Base-by-base conservation (phyloP, 1,284 basidiomycete genomes). In the Ustilago loliicola region DNA sequence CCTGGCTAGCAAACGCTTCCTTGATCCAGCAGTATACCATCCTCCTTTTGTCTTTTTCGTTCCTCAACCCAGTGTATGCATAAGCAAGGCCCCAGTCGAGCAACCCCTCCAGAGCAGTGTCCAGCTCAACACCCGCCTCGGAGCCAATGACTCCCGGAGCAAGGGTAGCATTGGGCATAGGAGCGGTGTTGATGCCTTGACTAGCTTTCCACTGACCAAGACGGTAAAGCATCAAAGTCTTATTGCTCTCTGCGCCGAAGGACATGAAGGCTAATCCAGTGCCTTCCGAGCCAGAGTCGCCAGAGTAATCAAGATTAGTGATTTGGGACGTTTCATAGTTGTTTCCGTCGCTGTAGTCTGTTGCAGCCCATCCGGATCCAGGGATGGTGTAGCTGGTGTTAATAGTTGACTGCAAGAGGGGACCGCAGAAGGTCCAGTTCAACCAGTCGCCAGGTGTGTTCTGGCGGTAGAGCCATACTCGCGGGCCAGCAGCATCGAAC, bases 1-100 rank as follows among this genome's bases (percentile, higher is more conserved):
- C 73, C 47, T 76, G 68, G 38, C 51, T 48, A 1, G 56, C 51
- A 25, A 67, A 76, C 11, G 64, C 68, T 40, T 76, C 73, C 19
- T 66, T 66, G 58, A 76, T 67, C 73, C 68, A 71, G 58, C 73
- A 76, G n/a, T 62, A 64, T 8, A 54, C 54, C 21, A 71, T 61
- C 23, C 73, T 57, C 10, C 73, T 51, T 27, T 32, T 55, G n/a
- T 25, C 50, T 55, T 51, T 27, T 15, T 17, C 50, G n/a, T 68
- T 51, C 6, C 58, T 25, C 34, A 64, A 19, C 2, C 73, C 73
- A 2, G 68, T 76, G n/a, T 68, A 76, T 1, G 68, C 73, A 34
- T 76, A 76, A 13, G 66, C 67, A 8, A 66, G 42, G 52, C 68
- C 73, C 68, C 68, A 72, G 42, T 76, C 73, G 0, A 67, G 32